These are phyloP conservation scores for Phaffomyces antillensis DNA, from an alignment of 805 yeast genomes.

Conservation along the genomic window DNA sequence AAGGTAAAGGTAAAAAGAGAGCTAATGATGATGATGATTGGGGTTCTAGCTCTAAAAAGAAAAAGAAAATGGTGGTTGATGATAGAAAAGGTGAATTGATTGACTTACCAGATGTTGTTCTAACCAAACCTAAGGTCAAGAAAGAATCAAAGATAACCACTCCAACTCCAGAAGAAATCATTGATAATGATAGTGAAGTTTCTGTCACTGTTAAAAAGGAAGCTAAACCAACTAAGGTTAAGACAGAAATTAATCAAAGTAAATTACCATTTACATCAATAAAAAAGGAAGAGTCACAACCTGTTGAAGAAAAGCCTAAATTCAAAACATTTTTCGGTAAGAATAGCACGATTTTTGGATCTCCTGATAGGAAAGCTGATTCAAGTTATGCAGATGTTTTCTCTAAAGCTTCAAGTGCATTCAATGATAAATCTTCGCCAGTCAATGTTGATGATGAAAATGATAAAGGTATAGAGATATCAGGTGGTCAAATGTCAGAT, in stretches of 20 bases:
- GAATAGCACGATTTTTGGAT: slow-evolving; percentile 24
- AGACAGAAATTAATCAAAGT: slow-evolving; percentile 2
- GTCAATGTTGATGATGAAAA: slow-evolving; percentile 1
- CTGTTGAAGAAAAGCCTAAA: slow-evolving; percentile 15
- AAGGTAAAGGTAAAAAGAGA: slow-evolving; percentile 27
- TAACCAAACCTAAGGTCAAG: slow-evolving; percentile 17
- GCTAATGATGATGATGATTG: slow-evolving; percentile 19
- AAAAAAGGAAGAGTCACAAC: slow-evolving; percentile 12
- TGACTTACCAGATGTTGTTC: slow-evolving; percentile 21
- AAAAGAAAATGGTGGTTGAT: slow-evolving; percentile 12
- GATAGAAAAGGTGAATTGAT: slow-evolving; percentile 19
- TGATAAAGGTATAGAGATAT: background rate
- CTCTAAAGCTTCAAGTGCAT: slow-evolving; percentile 5
- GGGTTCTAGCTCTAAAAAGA: slow-evolving; percentile 12
- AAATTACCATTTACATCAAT: slow-evolving; percentile 1
- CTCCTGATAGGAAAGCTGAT: slow-evolving; percentile 12
- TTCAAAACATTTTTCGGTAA: slow-evolving; percentile 32
- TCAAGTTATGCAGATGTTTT: slow-evolving; percentile 5
- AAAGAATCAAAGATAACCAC: slow-evolving; percentile 7
- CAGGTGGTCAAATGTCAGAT: background rate
- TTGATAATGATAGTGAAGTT: background rate
- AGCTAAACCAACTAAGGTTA: background rate
- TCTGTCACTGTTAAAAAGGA: slow-evolving; percentile 1
- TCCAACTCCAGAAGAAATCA: slow-evolving; percentile 9
- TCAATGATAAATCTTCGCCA: slow-evolving; percentile 2